Percentiles rank a stretch among this genome's conserved stretches.
Conservation (phyloP, 331 rosid genomes). For the Acacia concinna region DNA sequence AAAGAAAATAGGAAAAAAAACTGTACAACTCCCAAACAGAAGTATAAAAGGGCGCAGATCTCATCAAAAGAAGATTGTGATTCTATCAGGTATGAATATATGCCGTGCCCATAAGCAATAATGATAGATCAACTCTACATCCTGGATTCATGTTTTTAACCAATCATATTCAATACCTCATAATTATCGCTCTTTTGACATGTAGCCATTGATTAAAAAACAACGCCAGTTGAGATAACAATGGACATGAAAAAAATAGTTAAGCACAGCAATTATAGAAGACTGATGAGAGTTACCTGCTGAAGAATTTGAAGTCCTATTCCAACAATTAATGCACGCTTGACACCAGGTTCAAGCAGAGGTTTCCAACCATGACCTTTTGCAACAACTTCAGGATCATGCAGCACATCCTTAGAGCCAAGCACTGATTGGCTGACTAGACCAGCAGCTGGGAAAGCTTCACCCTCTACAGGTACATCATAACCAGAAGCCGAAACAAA, state of each 20-base stretch:
- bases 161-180: neutral
- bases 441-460: constrained; percentile 68
- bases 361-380: constrained; percentile 51
- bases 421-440: constrained; percentile 70
- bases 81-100: neutral
- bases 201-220: constrained; percentile 1
- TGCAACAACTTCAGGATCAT: constrained; percentile 38
- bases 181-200: neutral
- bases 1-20: too few species aligned
- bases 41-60: too few species aligned
- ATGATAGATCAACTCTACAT: neutral
- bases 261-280: neutral
- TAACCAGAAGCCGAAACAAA: constrained; percentile 57
- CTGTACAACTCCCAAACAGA: neutral
- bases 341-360: constrained; percentile 82
- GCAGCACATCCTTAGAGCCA: constrained; percentile 29
- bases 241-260: constrained; percentile 8
- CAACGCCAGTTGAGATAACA: neutral
- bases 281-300: constrained; percentile 51
- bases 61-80: neutral
- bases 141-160: neutral
- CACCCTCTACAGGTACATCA: constrained; percentile 47
- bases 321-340: constrained; percentile 79
- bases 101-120: constrained; percentile 2
- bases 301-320: constrained; percentile 83